These are phyloP conservation scores for Acorus gramineus DNA, from an alignment of 106 monocot species.

Conservation along the genomic window DNA sequence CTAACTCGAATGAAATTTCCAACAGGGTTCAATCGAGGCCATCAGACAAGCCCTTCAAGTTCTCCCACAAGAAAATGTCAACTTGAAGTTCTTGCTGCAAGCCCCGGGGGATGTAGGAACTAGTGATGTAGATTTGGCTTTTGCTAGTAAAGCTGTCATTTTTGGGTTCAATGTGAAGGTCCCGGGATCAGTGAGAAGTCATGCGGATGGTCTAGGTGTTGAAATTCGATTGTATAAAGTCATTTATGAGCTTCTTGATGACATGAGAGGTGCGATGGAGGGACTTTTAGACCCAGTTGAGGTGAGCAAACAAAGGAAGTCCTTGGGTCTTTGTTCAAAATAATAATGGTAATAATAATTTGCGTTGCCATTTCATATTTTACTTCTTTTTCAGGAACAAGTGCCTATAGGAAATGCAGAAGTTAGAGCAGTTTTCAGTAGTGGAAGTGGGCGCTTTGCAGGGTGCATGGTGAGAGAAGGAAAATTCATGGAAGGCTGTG, in stretches of 20 bases:
- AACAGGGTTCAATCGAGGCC: constrained; percentile 96
- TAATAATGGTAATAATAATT: too few species aligned
- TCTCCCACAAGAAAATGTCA: constrained; percentile 88
- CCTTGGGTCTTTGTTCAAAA: too few species aligned
- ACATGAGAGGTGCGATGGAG: constrained; percentile 88
- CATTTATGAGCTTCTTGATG: constrained; percentile 90
- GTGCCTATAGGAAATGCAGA: constrained; percentile 66
- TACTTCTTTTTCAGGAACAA: constrained; percentile 54
- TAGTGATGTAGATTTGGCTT: constrained; percentile 89
- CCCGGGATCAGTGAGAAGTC: constrained; percentile 71
- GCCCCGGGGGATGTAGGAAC: constrained; percentile 84
- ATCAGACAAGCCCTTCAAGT: constrained; percentile 81
- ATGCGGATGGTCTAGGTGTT: constrained; percentile 77
- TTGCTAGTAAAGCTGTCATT: constrained; percentile 75
- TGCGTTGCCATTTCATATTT: not conserved
- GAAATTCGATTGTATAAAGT: constrained; percentile 89
- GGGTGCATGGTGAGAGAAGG: constrained; percentile 96
- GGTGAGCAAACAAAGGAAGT: constrained; percentile 24
- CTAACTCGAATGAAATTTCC: not conserved
- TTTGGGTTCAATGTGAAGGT: constrained; percentile 94
- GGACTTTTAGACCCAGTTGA: constrained; percentile 87
- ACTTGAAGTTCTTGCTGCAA: constrained; percentile 80
- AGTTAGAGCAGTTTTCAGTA: constrained; percentile 79
- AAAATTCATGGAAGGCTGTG: constrained; percentile 71
- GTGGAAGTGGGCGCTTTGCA: constrained; percentile 90